Conservation (phyloP, 352 stramenopile genomes). For the Phytophthora sp. region DNA sequence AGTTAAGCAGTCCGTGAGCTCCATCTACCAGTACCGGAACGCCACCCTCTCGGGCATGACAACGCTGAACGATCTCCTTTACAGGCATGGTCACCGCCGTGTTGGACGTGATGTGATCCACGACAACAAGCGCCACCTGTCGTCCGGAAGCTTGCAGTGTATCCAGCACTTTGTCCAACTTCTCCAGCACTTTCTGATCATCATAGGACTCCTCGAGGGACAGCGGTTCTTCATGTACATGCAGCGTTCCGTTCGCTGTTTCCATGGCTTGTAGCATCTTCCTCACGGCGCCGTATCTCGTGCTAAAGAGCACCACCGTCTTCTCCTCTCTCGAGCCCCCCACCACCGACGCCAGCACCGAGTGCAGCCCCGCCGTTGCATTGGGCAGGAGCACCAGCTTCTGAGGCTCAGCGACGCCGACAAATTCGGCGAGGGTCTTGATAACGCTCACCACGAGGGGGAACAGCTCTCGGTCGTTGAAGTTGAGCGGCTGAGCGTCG, state of each 20-base stretch:
- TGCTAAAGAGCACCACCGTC: conserved; percentile 78
- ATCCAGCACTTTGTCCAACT: conserved; percentile 41
- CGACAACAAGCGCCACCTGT: conserved; percentile 69
- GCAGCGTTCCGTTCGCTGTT: conserved; percentile 9
- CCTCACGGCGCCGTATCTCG: conserved; percentile 92
- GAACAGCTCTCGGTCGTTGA: conserved; percentile 94
- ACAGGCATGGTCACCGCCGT: conserved; percentile 91
- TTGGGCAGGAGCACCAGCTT: conserved; percentile 88
- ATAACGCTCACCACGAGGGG: conserved; percentile 86
- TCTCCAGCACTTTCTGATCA: conserved; percentile 50
- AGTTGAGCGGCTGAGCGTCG: conserved; percentile 91
- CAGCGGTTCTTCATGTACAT: conserved; percentile 66
- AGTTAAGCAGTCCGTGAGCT: conserved; percentile 89
- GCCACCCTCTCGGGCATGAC: conserved; percentile 28
- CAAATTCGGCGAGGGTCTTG: conserved; percentile 72
- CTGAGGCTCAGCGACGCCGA: conserved; percentile 51
- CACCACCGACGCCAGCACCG: conserved; percentile 69
- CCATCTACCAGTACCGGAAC: conserved; percentile 91
- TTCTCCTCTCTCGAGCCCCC: conserved; percentile 11
- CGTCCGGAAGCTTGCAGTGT: conserved; percentile 34
- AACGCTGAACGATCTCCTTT: conserved; percentile 71
- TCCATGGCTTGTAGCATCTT: conserved; percentile 87
- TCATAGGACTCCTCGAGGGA: conserved; percentile 70
- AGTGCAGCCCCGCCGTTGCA: conserved; percentile 91
- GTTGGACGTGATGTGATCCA: conserved; percentile 96